Base-by-base conservation (phyloP, 106 monocot genomes). In the Posidonia australis region DNA sequence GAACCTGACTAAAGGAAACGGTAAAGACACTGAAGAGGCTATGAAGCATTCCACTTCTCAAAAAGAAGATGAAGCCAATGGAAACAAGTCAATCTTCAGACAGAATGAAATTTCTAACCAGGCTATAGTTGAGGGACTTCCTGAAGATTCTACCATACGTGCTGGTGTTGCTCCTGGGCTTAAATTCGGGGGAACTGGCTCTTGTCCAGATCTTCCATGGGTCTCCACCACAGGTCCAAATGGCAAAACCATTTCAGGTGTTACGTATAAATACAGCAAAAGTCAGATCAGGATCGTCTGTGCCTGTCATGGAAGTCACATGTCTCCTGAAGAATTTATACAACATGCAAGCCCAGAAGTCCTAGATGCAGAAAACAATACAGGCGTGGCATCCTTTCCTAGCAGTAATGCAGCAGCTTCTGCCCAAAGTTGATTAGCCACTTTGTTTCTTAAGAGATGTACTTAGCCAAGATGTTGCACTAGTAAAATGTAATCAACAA, bases 181-280 rank as follows among this genome's bases (percentile, higher is more conserved):
- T 5, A 84, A 80, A 62, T 90, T 96, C 66, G 94, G 90, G 31
- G 94, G 94, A 14, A 79, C 49, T 51, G 87, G 94, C 18, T 82
- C 90, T 10, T 74, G 67, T 72, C 90, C 94, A 0, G 82, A 96
- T 64, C 94, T 96, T 46, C 94, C 94, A 4, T 96, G 94, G 94
- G 94, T 96, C 66, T 82, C 90, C 25, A 77, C 90, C n/a, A 90
- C 86, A 11, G 89, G 89, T 9, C 84, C 86, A n/a, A 87, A 80
- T 65, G 94, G 82, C 5, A 82, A 59, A 62, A 82, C 86, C 63
- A 87, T 96, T 60, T 96, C 96, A 10, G 96, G 96, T 23, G 96
- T 96, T n/a, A 82, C 84, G 17, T 96, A 96, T 78, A 96, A 84
- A 72, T 87, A 70, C 78, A 82, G 56, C 44, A 60, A 68, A 75